Conservation (phyloP, 345 rosid genomes). For the Populus alba region DNA sequence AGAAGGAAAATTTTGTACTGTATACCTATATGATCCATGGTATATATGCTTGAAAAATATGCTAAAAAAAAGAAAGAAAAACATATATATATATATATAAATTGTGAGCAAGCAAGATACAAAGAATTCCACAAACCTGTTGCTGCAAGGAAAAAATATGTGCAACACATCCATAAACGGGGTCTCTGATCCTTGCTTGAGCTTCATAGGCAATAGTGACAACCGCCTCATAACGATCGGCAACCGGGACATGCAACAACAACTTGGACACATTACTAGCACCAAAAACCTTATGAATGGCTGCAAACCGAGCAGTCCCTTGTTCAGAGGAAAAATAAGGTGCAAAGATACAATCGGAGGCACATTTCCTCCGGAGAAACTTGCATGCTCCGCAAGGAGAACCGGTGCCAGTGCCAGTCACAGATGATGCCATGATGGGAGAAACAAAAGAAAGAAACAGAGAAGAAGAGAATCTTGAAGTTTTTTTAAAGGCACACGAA, state of each 20-base stretch:
- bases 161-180: conserved; percentile 77
- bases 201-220: conserved; percentile 74
- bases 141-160: conserved; percentile 70
- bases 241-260: conserved; percentile 53
- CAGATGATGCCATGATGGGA: conserved; percentile 43
- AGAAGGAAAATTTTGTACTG: background rate
- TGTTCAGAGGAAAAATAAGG: conserved; percentile 72
- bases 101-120: background rate
- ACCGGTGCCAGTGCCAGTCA: conserved; percentile 27
- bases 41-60: background rate
- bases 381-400: conserved; percentile 87
- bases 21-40: background rate
- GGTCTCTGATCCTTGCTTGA: conserved; percentile 67
- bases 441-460: background rate
- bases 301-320: conserved; percentile 65
- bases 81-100: background rate
- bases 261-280: conserved; percentile 73
- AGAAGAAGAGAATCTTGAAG: background rate
- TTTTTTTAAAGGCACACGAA: conserved; percentile 35
- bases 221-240: conserved; percentile 70
- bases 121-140: conserved; percentile 42
- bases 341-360: conserved; percentile 63
- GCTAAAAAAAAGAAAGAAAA: background rate
- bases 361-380: conserved; percentile 68
- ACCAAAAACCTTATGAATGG: conserved; percentile 76